Base-by-base conservation (phyloP, 495 filamentous ascomycete genomes). In the Melanomma pulvis-pyrius region DNA sequence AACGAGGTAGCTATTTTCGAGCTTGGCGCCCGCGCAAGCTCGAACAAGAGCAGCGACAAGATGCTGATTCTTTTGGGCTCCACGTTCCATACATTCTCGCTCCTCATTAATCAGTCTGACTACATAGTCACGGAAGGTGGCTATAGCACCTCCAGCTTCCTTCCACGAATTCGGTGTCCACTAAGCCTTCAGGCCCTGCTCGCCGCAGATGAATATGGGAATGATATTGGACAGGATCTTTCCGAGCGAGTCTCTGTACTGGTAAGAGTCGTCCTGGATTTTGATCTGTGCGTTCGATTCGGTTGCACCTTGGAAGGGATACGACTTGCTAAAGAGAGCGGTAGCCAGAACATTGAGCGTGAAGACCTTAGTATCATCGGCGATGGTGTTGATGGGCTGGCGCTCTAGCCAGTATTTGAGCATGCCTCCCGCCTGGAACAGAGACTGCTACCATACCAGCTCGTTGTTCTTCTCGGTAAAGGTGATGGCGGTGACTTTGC, bases 391-490 rank as follows among this genome's bases (percentile, higher is more conserved):
- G 17, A 76, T 36, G 29, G 59, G 59, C 25, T 41, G 15, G 21
- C 74, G 61, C 12, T 71, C 47, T 19, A 69, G 49, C 81, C 80
- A 83, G 65, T 71, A 68, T 7, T 71, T 46, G n/a, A 74, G 60
- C 74, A 80, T 78, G 6, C 67, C 71, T 0, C 48, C 39, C 1
- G 66, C 67, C 59, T 79, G 74, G 0, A 51, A 47, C 21, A 79
- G 60, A 0, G 69, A 64, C 46, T 81, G 75, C 4, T 69, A 28
- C 81, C 81, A 85, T 0, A 84, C 82, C 1, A 81, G 55, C 11
- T 61, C 59, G 52, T 79, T 82, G 65, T 78, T 82, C 53, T 76
- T 78, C 62, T 86, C 81, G 44, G 79, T 82, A 73, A 84, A 83
- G 11, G 75, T 74, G 0, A 67, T 58, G 2, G 75, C 71, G 0